Base-by-base conservation (phyloP, 495 filamentous ascomycete species). In the Glonium stellatum region DNA sequence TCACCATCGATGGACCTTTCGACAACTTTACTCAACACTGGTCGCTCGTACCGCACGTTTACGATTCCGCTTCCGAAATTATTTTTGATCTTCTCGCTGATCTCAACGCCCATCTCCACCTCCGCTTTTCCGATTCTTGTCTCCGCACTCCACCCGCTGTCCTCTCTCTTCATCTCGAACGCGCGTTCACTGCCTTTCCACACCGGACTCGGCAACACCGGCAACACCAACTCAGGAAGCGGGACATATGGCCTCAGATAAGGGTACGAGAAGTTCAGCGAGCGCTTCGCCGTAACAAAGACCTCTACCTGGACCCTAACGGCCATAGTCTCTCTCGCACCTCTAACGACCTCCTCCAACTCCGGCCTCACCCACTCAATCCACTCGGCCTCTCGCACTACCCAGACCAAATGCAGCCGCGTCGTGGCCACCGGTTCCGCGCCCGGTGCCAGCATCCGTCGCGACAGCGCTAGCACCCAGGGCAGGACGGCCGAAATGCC, bases 401-500 rank as follows among this genome's bases (percentile, higher is more conserved):
- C n/a, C 49, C 49, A 52, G 1, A 52, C 49, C 13, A 52, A 13
- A 23, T 34, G 49, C 49, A 52, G 15, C 2, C 21, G 35, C 5
- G 48, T 48, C 19, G 36, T 12, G 13, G 25, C 47, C 35, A 46
- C 44, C 55, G 53, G 8, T 9, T 42, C 42, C 11, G 47, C 1
- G 4, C 25, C n/a, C 27, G 27, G 27, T 31, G 2, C 27, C 27
- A 2, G 6, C 18, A 63, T 21, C 13, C 23, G 46, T 3, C 42
- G 34, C 9, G 55, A 34, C 11, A 63, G 54, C 34, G 21, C 25
- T 13, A 63, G 46, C 21, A 59, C 25, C 37, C 36, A 48, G 1
- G 60, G 55, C 2, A 59, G 10, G 0, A 23, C 5, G 19, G 60
- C 60, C 6, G 44, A 54, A 44, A 63, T 63, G 18, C 60, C 60